Evolutionary conservation across 1,284 basidiomycete genomes (phyloP).

Genomic region (Leccinum huronense): DNA sequence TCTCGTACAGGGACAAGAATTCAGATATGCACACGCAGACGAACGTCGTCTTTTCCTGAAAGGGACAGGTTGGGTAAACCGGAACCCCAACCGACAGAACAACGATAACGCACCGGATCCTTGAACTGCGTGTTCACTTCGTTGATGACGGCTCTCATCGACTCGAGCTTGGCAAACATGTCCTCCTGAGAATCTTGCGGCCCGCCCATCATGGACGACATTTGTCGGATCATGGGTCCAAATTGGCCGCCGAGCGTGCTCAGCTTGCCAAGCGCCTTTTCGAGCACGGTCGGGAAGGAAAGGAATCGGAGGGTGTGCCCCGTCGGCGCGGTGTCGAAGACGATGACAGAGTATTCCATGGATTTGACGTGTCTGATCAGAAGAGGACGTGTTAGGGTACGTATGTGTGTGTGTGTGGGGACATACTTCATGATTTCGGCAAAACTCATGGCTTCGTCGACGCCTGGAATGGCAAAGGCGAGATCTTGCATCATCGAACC

Average conservation of each 20-base stretch:
- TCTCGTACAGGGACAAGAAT: conserved; percentile 97
- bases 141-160: conserved; percentile 95
- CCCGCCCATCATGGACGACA: conserved; percentile 95
- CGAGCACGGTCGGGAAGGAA: conserved; percentile 95
- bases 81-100: too few relatives aligned
- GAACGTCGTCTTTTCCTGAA: conserved; percentile 93
- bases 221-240: conserved; percentile 95
- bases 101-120: conserved; percentile 70
- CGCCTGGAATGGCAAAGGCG: conserved; percentile 98
- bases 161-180: conserved; percentile 98
- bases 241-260: conserved; percentile 89
- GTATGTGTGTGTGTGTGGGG: background rate
- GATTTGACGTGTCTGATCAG: conserved; percentile 89
- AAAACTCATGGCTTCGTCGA: conserved; percentile 99
- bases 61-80: too few relatives aligned
- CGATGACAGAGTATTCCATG: conserved; percentile 99
- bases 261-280: conserved; percentile 96
- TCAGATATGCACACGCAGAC: conserved; percentile 99
- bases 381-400: conserved; percentile 10
- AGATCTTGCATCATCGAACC: conserved; percentile 99
- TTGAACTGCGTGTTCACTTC: conserved; percentile 99
- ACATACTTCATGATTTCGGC: conserved; percentile 98
- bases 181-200: conserved; percentile 86
- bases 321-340: conserved; percentile 98
- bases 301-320: conserved; percentile 98